phyloP scores from a whole-genome alignment of 169 alveolate genomes.

The Babesia ovata region DNA sequence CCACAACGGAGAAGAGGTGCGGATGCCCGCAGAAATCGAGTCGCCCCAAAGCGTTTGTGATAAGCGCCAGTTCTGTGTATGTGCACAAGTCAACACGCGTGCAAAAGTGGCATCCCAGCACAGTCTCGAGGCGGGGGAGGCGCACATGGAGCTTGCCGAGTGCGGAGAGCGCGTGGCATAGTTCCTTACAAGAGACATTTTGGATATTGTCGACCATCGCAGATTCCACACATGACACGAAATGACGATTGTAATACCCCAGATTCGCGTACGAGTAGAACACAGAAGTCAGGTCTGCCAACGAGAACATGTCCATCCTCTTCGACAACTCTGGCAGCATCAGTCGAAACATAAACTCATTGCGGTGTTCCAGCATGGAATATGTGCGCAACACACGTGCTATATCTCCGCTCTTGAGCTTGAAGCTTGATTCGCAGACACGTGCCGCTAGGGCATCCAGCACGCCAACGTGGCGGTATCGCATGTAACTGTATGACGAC shows the following conservation, averaged over 20 bases:
- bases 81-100: constrained; percentile 30
- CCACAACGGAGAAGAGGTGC: constrained; percentile 46
- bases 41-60: constrained; percentile 39
- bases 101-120: constrained; percentile 62
- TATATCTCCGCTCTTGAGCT: constrained; percentile 23
- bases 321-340: constrained; percentile 49
- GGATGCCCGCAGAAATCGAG: constrained; percentile 53
- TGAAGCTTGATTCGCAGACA: constrained; percentile 17
- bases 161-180: constrained; percentile 35
- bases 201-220: constrained; percentile 15
- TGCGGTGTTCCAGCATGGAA: constrained; percentile 49
- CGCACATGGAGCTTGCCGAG: constrained; percentile 34
- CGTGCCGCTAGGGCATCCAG: constrained; percentile 44
- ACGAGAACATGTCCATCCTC: constrained; percentile 32
- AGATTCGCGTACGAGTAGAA: constrained; percentile 54
- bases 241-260: constrained; percentile 55
- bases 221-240: constrained; percentile 31
- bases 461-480: constrained; percentile 34
- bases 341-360: constrained; percentile 59
- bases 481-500: constrained; percentile 57
- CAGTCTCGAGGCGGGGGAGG: constrained; percentile 31
- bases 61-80: constrained; percentile 17
- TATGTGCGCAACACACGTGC: constrained; percentile 36
- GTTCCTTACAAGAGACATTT: constrained; percentile 37
- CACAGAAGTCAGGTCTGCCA: constrained; percentile 40